phyloP scores from a whole-genome alignment of 1,284 basidiomycete genomes.

The Boletus mariae region DNA sequence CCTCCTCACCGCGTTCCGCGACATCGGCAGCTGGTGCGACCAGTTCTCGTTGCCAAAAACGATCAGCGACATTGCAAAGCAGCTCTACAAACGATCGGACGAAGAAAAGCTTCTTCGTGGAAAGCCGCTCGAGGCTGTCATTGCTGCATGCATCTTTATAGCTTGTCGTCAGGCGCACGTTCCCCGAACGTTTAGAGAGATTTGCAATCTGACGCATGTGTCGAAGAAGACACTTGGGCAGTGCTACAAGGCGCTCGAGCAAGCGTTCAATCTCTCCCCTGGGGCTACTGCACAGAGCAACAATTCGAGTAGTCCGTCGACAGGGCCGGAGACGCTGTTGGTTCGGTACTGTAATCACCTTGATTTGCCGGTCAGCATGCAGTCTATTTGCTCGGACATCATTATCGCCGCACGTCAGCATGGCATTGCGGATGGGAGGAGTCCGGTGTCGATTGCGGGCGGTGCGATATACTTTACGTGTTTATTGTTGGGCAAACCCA shows the following conservation, averaged over 20 bases:
- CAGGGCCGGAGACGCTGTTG: constrained; percentile 81
- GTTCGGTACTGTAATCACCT: constrained; percentile 95
- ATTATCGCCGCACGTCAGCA: constrained; percentile 79
- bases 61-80: constrained; percentile 94
- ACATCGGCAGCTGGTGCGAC: constrained; percentile 92
- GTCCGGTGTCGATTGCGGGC: constrained; percentile 93
- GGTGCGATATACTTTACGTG: constrained; percentile 95
- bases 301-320: constrained; percentile 41
- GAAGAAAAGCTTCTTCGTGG: constrained; percentile 92
- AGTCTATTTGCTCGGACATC: constrained; percentile 83
- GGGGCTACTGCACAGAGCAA: constrained; percentile 53
- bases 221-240: constrained; percentile 94
- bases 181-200: constrained; percentile 93
- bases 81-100: constrained; percentile 94
- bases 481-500: constrained; percentile 71
- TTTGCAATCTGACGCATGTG: constrained; percentile 90
- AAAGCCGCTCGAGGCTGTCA: constrained; percentile 89
- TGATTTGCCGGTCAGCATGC: constrained; percentile 79
- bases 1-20: constrained; percentile 83
- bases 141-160: constrained; percentile 97
- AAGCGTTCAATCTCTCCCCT: constrained; percentile 86
- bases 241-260: constrained; percentile 91
- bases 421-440: constrained; percentile 88
- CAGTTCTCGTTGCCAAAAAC: constrained; percentile 94
- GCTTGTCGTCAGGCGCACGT: constrained; percentile 94